Conservation (phyloP, 2,329 filamentous ascomycete genomes). For the Periglandula ipomoeae region DNA sequence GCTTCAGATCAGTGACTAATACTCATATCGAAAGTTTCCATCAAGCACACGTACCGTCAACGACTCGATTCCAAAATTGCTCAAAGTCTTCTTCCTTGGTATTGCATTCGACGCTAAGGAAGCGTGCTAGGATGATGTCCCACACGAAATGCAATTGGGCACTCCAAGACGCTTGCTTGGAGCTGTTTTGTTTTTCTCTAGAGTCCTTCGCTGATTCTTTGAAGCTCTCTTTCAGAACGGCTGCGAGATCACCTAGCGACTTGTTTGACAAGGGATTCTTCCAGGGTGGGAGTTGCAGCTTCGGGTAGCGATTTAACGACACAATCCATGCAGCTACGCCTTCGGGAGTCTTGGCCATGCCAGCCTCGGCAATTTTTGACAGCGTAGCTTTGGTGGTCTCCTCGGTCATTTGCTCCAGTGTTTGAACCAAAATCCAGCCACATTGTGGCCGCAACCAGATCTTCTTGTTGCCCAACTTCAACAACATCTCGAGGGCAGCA, state of each 20-base stretch:
- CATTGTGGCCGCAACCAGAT: slow-evolving; percentile 86
- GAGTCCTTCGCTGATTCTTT: slow-evolving; percentile 41
- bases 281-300: slow-evolving; percentile 62
- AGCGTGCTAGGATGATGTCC: slow-evolving; percentile 62
- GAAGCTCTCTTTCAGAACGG: slow-evolving; percentile 69
- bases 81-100: slow-evolving; percentile 45
- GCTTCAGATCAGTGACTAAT: slow-evolving; percentile 14
- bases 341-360: slow-evolving; percentile 72
- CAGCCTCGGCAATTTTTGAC: slow-evolving; percentile 50
- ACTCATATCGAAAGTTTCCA: background rate
- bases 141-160: slow-evolving; percentile 81
- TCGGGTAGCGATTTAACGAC: slow-evolving; percentile 53
- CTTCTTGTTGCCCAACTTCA: slow-evolving; percentile 70
- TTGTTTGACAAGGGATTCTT: slow-evolving; percentile 63
- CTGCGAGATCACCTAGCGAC: slow-evolving; percentile 59
- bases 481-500: slow-evolving; percentile 60
- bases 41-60: slow-evolving; percentile 59
- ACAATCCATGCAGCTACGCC: slow-evolving; percentile 84
- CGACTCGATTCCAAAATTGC: slow-evolving; percentile 76
- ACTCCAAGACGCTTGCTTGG: slow-evolving; percentile 65
- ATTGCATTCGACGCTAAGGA: slow-evolving; percentile 26
- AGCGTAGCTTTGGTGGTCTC: slow-evolving; percentile 54
- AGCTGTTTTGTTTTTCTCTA: slow-evolving; percentile 31
- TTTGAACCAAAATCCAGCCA: slow-evolving; percentile 70
- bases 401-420: slow-evolving; percentile 52